Evolutionary conservation across 2,329 filamentous ascomycete species (phyloP).

Genomic region (Botryotinia calthae): DNA sequence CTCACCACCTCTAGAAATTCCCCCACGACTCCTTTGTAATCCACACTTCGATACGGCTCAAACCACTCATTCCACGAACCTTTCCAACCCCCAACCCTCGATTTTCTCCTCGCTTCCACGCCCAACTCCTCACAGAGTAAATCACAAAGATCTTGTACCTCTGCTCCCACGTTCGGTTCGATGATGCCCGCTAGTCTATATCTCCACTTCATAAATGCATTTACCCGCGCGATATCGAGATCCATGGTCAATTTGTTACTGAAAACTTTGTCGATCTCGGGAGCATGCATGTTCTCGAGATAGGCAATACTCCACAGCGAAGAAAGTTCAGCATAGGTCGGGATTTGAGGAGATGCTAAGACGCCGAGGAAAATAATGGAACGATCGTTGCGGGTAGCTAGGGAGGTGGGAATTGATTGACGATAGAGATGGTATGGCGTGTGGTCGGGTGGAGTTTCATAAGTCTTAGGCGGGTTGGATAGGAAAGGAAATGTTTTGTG

Average conservation of each 20-base stretch:
- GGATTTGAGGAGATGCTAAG: conserved; percentile 16
- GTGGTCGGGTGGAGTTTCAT: neutral
- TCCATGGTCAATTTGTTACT: conserved; percentile 12
- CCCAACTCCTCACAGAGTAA: conserved; percentile 16
- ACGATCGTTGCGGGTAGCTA: conserved; percentile 37
- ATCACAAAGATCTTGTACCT: conserved; percentile 24
- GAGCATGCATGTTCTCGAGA: conserved; percentile 21
- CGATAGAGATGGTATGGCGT: conserved; percentile 44
- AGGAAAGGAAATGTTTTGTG: conserved; percentile 21
- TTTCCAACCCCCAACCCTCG: conserved; percentile 4
- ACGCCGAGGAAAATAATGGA: conserved; percentile 38
- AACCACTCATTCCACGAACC: conserved; percentile 22
- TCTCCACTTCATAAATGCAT: conserved; percentile 18
- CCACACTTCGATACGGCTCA: conserved; percentile 18
- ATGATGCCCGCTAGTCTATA: conserved; percentile 3
- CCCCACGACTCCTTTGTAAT: conserved; percentile 22
- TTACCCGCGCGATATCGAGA: conserved; percentile 1
- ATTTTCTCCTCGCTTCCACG: conserved; percentile 12
- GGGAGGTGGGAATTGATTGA: conserved; percentile 29
- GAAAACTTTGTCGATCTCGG: neutral
- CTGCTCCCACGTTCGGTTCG: conserved; percentile 19
- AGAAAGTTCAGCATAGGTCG: conserved; percentile 21
- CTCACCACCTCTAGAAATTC: conserved; percentile 18
- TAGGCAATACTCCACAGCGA: conserved; percentile 21
- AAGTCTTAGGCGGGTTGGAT: conserved; percentile 15